phyloP scores from a whole-genome alignment of 768 basidiomycete genomes.

The Mycena epipterygia region DNA sequence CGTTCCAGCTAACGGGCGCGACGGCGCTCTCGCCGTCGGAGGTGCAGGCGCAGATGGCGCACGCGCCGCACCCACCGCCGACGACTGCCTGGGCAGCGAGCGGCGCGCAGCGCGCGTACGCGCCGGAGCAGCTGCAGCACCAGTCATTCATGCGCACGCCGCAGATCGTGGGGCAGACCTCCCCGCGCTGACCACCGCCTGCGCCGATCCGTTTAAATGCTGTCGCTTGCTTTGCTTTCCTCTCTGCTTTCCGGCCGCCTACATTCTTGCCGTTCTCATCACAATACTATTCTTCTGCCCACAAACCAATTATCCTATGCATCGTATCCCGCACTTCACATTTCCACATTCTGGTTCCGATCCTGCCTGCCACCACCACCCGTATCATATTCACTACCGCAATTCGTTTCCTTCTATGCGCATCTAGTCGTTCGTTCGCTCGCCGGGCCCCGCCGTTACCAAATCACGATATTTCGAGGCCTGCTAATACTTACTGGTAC shows the following conservation, averaged over 20 bases:
- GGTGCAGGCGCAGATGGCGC: constrained; percentile 39
- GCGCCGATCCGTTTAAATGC: background rate
- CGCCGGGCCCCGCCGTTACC: background rate
- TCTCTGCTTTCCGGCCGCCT: constrained; percentile 14
- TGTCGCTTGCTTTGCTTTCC: constrained; percentile 25
- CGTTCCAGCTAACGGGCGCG: constrained; percentile 68
- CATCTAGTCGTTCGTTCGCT: constrained; percentile 17
- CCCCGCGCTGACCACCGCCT: background rate
- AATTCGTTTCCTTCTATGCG: constrained; percentile 13
- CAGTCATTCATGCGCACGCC: constrained; percentile 65
- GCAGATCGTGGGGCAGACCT: constrained; percentile 40
- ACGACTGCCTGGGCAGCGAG: constrained; percentile 39
- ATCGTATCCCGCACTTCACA: background rate
- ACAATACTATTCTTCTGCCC: too few species aligned
- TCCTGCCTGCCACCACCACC: constrained; percentile 1
- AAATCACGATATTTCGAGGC: constrained; percentile 4
- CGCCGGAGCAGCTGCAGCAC: constrained; percentile 52
- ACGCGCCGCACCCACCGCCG: constrained; percentile 31
- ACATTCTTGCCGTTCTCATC: background rate
- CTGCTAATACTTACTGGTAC: constrained; percentile 7
- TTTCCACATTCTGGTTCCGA: background rate
- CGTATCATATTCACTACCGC: constrained; percentile 8
- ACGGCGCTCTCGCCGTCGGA: constrained; percentile 37
- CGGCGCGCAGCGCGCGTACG: constrained; percentile 41
- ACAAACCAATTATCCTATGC: background rate